phyloP scores from a whole-genome alignment of 805 yeast species.

The Metschnikowia cubensis region DNA sequence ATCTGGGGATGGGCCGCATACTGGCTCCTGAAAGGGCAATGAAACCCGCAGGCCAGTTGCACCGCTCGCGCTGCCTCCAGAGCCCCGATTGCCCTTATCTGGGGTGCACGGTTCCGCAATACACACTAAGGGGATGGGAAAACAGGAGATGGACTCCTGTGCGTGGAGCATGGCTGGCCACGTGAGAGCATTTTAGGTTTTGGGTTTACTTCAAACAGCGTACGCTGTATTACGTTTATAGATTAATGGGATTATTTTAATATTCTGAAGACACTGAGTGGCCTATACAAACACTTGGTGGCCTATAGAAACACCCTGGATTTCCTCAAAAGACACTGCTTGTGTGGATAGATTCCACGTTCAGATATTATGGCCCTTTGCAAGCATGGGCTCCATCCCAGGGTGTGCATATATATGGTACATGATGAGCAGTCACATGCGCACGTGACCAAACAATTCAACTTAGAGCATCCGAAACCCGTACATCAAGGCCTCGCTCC shows the following conservation, averaged over 20 bases:
- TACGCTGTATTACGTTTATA: neutral
- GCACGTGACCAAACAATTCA: conserved; percentile 5
- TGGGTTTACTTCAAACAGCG: neutral
- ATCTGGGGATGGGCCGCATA: neutral
- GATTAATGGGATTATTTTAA: neutral
- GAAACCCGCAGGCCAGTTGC: conserved; percentile 35
- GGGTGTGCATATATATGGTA: too few species aligned
- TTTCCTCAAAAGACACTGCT: too few species aligned
- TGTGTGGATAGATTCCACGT: too few species aligned
- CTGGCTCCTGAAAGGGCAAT: conserved; percentile 15
- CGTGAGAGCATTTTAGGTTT: neutral
- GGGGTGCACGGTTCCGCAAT: conserved; percentile 17
- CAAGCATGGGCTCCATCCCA: too few species aligned
- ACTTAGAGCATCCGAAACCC: neutral
- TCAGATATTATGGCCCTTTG: too few species aligned
- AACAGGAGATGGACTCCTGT: conserved; percentile 14
- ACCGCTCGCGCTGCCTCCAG: conserved; percentile 9
- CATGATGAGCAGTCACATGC: conserved; percentile 8
- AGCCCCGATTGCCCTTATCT: conserved; percentile 11
- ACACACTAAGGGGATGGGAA: conserved; percentile 19
- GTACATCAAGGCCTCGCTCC: conserved; percentile 11
- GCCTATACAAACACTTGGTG: too few species aligned
- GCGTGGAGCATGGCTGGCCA: neutral
- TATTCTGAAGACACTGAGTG: neutral
- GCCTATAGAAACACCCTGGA: too few species aligned